phyloP scores from a whole-genome alignment of 2,329 filamentous ascomycete genomes.

The Microdochium trichocladiopsis region DNA sequence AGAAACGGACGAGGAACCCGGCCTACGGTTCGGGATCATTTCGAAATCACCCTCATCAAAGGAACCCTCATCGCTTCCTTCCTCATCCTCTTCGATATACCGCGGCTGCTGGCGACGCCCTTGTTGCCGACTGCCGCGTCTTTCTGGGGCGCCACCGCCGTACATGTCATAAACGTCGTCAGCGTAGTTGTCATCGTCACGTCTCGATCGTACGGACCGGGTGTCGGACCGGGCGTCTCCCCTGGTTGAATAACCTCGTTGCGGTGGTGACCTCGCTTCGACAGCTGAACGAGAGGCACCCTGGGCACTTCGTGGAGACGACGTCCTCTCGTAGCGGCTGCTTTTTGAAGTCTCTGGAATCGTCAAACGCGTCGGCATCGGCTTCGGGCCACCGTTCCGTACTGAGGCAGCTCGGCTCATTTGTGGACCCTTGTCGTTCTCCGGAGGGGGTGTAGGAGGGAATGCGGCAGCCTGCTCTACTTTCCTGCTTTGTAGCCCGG shows the following conservation, averaged over 20 bases:
- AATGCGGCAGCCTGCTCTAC: constrained; percentile 88
- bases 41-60: constrained; percentile 77
- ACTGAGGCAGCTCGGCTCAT: constrained; percentile 53
- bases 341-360: constrained; percentile 48
- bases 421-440: constrained; percentile 59
- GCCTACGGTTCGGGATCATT: constrained; percentile 56
- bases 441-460: constrained; percentile 96
- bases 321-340: constrained; percentile 47
- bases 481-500: constrained; percentile 69
- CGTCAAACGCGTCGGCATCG: constrained; percentile 55
- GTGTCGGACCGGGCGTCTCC: not conserved
- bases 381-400: constrained; percentile 48
- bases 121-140: constrained; percentile 26
- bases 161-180: constrained; percentile 67
- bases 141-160: constrained; percentile 24
- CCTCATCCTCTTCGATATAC: constrained; percentile 76
- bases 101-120: constrained; percentile 41
- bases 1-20: constrained; percentile 37
- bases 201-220: constrained; percentile 4
- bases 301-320: constrained; percentile 33
- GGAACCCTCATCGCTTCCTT: constrained; percentile 65
- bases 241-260: constrained; percentile 29
- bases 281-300: constrained; percentile 27
- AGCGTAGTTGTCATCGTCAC: constrained; percentile 51
- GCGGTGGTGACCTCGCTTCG: constrained; percentile 37